phyloP scores from a whole-genome alignment of 345 rosid genomes.

The Triadica sebifera region DNA sequence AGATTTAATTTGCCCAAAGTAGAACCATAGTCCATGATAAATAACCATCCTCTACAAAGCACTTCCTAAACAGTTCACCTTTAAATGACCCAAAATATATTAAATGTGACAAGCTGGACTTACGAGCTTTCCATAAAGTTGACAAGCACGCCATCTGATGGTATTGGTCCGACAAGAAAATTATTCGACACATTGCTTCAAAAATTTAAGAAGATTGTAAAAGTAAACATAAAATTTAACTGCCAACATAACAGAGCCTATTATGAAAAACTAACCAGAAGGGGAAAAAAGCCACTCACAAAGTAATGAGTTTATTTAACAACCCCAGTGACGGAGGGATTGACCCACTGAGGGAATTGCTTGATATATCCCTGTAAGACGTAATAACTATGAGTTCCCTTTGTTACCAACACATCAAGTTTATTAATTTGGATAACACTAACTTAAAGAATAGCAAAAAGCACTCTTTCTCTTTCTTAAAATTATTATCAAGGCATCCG shows the following conservation, averaged over 20 bases:
- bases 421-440: background rate
- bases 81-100: constrained; percentile 12
- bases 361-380: constrained; percentile 65
- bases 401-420: background rate
- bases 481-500: background rate
- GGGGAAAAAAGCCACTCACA: constrained; percentile 58
- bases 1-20: background rate
- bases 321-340: constrained; percentile 78
- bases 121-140: constrained; percentile 66
- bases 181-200: constrained; percentile 87
- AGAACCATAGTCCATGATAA: background rate
- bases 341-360: constrained; percentile 67
- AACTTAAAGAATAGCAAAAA: background rate
- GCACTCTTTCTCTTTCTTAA: background rate
- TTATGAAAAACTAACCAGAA: constrained; percentile 8
- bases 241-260: background rate
- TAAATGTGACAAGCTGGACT: constrained; percentile 34
- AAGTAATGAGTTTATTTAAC: constrained; percentile 52
- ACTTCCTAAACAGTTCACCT: background rate
- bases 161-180: constrained; percentile 80
- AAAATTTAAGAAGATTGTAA: constrained; percentile 31
- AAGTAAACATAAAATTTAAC: constrained; percentile 12
- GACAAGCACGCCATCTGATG: constrained; percentile 64
- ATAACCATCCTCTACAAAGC: constrained; percentile 2
- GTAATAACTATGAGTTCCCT: constrained; percentile 7